These are phyloP conservation scores for Prorocentrum cordatum DNA, from an alignment of 169 alveolate genomes.

Conservation along the genomic window DNA sequence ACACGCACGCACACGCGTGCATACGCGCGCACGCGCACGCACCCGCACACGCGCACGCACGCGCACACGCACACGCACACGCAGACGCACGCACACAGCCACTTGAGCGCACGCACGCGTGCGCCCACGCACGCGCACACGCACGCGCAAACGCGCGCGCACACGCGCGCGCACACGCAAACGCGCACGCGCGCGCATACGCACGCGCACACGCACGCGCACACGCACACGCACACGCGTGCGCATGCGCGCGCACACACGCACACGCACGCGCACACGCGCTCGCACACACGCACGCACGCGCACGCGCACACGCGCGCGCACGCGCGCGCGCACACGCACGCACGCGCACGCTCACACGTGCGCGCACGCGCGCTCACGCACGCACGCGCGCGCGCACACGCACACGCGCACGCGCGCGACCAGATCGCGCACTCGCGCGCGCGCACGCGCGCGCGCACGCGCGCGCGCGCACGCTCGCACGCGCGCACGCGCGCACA, in stretches of 20 bases:
- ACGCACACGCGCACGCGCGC: not conserved
- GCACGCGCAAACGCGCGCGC: not conserved
- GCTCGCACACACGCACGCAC: not conserved
- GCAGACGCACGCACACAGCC: not conserved
- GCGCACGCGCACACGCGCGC: not conserved
- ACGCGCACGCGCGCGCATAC: not conserved
- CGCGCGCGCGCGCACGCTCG: not conserved
- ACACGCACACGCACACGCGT: not conserved
- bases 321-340: not conserved
- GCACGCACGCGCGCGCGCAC: not conserved
- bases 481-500: not conserved
- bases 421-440: not conserved
- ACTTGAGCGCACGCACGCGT: not conserved
- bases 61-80: not conserved
- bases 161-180: not conserved
- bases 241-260: not conserved
- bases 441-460: not conserved
- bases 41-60: not conserved
- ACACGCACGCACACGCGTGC: not conserved
- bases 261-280: not conserved
- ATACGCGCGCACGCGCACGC: slow-evolving; percentile 1
- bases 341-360: not conserved
- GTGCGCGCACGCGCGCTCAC: not conserved
- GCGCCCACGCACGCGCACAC: not conserved
- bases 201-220: not conserved